phyloP scores from a whole-genome alignment of 371 early-diverging fungal species.

The Mucor circinelloides region DNA sequence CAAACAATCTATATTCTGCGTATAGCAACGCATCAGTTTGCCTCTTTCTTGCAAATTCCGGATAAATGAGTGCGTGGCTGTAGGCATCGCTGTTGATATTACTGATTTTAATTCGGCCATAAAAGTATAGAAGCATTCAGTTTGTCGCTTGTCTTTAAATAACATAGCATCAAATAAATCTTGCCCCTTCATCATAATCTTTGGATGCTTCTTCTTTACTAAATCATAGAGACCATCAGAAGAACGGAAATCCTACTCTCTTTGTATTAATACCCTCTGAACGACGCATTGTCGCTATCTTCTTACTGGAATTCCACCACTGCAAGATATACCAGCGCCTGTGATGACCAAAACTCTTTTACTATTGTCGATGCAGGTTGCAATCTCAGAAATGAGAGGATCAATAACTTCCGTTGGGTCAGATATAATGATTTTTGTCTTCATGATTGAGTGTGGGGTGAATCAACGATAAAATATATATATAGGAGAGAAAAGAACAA shows the following conservation, averaged over 20 bases:
- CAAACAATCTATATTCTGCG: slow-evolving; percentile 97
- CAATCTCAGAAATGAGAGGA: slow-evolving; percentile 45
- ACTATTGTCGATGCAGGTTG: slow-evolving; percentile 59
- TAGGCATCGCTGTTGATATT: slow-evolving; percentile 73
- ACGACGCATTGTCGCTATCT: slow-evolving; percentile 77
- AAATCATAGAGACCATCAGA: slow-evolving; percentile 75
- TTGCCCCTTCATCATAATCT: slow-evolving; percentile 77
- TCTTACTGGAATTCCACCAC: slow-evolving; percentile 85
- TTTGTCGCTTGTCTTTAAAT: slow-evolving; percentile 73
- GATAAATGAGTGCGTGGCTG: slow-evolving; percentile 90
- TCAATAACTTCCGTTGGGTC: slow-evolving; percentile 41
- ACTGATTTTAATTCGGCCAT: slow-evolving; percentile 90
- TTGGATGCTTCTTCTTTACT: slow-evolving; percentile 80
- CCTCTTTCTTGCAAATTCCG: slow-evolving; percentile 71
- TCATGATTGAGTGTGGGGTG: slow-evolving; percentile 12
- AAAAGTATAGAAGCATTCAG: slow-evolving; percentile 88
- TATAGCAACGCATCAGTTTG: slow-evolving; percentile 87
- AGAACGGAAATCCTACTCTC: slow-evolving; percentile 80
- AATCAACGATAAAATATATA: not conserved
- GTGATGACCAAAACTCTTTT: slow-evolving; percentile 79
- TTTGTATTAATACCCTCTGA: slow-evolving; percentile 45
- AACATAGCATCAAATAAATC: slow-evolving; percentile 96
- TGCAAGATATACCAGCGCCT: slow-evolving; percentile 93
- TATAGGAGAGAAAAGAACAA: not conserved
- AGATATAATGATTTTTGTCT: slow-evolving; percentile 33